phyloP scores from a whole-genome alignment of 768 basidiomycete genomes.

The Mycena crocata region DNA sequence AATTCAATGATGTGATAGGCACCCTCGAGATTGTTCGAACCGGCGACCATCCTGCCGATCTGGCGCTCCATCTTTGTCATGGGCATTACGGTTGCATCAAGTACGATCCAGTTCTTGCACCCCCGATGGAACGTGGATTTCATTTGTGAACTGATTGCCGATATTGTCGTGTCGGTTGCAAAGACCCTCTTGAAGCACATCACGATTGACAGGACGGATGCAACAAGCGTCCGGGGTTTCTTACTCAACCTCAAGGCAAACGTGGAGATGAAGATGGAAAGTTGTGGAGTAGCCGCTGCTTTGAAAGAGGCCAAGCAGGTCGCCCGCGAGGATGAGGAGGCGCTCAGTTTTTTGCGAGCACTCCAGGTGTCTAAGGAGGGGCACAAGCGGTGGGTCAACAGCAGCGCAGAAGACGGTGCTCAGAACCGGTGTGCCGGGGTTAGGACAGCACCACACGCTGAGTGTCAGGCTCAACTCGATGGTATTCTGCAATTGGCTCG shows the following conservation, averaged over 20 bases:
- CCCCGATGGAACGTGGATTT: neutral
- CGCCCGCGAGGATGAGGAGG: neutral
- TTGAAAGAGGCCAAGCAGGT: neutral
- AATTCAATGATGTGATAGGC: neutral
- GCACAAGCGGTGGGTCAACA: neutral
- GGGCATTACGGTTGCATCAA: slow-evolving; percentile 1
- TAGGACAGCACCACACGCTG: neutral
- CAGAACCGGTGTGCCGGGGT: no score
- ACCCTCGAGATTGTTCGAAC: neutral
- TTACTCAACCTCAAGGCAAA: neutral
- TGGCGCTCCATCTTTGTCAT: neutral
- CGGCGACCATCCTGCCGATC: neutral
- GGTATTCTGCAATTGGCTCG: neutral
- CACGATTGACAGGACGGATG: neutral
- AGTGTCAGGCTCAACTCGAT: neutral
- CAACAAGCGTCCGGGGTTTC: neutral
- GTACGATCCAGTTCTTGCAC: neutral
- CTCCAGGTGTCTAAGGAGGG: neutral
- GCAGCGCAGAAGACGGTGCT: no score
- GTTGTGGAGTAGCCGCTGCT: neutral
- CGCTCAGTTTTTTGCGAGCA: neutral
- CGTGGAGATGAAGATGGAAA: neutral
- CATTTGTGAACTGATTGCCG: neutral
- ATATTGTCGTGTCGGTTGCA: neutral
- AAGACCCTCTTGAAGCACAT: neutral